Evolutionary conservation across 257 asterid genomes (phyloP).

Genomic region (Solanum virginianum): DNA sequence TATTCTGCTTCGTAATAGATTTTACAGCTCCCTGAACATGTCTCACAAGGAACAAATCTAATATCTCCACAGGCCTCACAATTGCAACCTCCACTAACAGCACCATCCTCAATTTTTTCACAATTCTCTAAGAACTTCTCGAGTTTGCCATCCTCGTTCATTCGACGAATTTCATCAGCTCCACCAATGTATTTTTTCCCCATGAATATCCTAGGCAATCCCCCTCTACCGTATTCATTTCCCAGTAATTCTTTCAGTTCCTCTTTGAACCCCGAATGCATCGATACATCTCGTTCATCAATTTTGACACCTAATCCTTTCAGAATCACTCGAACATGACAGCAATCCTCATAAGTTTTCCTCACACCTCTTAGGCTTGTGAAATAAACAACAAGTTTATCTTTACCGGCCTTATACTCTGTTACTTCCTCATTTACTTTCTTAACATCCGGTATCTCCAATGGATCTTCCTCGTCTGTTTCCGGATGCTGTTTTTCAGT

Average conservation of each 20-base stretch:
- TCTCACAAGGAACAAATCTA: constrained; percentile 82
- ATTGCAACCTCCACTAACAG: constrained; percentile 2
- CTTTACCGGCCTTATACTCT: constrained; percentile 8
- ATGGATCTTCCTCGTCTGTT: constrained; percentile 6
- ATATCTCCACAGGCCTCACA: constrained; percentile 88
- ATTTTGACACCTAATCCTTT: constrained; percentile 63
- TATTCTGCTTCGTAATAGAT: constrained; percentile 43
- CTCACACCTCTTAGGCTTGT: constrained; percentile 87
- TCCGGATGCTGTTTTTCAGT: constrained; percentile 5
- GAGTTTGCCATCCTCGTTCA: constrained; percentile 72
- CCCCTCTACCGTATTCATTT: constrained; percentile 21
- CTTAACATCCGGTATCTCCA: constrained; percentile 3
- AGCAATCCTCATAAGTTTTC: constrained; percentile 91
- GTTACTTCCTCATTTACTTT: not conserved
- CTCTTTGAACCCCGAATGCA: constrained; percentile 90
- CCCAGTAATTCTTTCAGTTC: constrained; percentile 62
- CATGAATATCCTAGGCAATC: constrained; percentile 62
- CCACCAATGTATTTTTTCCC: constrained; percentile 63
- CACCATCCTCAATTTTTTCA: constrained; percentile 29
- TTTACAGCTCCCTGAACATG: constrained; percentile 90
- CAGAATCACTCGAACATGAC: constrained; percentile 57
- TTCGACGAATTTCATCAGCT: constrained; percentile 57
- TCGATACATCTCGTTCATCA: constrained; percentile 87
- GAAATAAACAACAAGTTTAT: constrained; percentile 54
- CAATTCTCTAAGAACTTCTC: constrained; percentile 59